Conservation (phyloP, 768 basidiomycete genomes). For the Boletus rufocinnamomeus region DNA sequence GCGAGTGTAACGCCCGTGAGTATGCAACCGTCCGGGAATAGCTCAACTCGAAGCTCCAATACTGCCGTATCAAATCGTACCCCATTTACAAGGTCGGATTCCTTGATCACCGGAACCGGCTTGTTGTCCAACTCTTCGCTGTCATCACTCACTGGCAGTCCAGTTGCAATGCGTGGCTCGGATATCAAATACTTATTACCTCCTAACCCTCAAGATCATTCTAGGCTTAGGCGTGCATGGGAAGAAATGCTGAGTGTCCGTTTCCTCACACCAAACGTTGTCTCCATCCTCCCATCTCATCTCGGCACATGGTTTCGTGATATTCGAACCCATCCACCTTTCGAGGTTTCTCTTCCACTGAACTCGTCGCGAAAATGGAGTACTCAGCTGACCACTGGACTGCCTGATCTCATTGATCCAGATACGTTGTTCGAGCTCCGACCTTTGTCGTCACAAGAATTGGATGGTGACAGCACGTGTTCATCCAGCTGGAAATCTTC, state of each 20-base stretch:
- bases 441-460: conserved; percentile 29
- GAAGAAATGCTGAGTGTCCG: conserved; percentile 61
- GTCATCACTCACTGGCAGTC: conserved; percentile 26
- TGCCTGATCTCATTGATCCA: conserved; percentile 29
- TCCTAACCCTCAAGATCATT: conserved; percentile 60
- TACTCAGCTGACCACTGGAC: conserved; percentile 18
- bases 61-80: conserved; percentile 25
- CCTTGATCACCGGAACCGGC: conserved; percentile 16
- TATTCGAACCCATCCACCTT: conserved; percentile 48
- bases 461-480: conserved; percentile 29
- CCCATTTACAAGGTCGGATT: conserved; percentile 28
- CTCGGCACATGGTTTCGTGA: conserved; percentile 57
- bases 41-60: conserved; percentile 31
- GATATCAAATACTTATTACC: conserved; percentile 17
- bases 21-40: conserved; percentile 22
- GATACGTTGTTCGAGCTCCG: conserved; percentile 36
- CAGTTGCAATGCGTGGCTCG: conserved; percentile 13
- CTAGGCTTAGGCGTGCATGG: conserved; percentile 63
- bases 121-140: conserved; percentile 18
- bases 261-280: conserved; percentile 54
- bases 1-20: conserved; percentile 6
- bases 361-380: conserved; percentile 40
- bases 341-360: conserved; percentile 57
- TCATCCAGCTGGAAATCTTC: conserved; percentile 20
- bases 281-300: conserved; percentile 68